Conservation (phyloP, 2,329 filamentous ascomycete genomes). For the Apiospora kogelbergensis region DNA sequence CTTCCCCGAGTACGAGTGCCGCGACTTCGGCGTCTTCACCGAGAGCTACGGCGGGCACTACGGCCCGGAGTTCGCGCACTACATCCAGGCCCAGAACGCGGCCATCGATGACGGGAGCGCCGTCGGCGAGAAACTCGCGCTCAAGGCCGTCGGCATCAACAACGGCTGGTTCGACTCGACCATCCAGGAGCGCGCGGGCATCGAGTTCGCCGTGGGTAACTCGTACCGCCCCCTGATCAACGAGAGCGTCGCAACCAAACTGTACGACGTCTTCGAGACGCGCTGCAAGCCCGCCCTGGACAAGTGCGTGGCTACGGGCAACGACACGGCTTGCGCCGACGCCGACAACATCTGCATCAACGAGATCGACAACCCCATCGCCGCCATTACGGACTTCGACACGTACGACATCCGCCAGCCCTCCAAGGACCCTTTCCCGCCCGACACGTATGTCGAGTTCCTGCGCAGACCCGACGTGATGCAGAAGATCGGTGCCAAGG, state of each 20-base stretch:
- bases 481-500: constrained; percentile 24
- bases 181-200: constrained; percentile 26
- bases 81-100: constrained; percentile 58
- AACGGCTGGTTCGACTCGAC: constrained; percentile 30
- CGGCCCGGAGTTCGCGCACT: constrained; percentile 54
- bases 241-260: constrained; percentile 27
- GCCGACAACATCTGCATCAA: constrained; percentile 36
- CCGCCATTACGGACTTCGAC: constrained; percentile 27
- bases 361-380: constrained; percentile 35
- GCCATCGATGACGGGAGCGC: constrained; percentile 43
- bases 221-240: constrained; percentile 42
- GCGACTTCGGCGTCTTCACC: constrained; percentile 55
- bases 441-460: constrained; percentile 24
- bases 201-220: constrained; percentile 32
- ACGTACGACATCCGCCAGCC: constrained; percentile 27
- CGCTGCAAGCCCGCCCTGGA: constrained; percentile 38
- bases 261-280: constrained; percentile 33
- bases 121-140: constrained; percentile 29
- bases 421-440: constrained; percentile 24
- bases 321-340: constrained; percentile 30
- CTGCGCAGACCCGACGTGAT: constrained; percentile 22
- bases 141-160: constrained; percentile 34
- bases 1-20: constrained; percentile 62
- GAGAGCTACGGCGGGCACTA: constrained; percentile 60
- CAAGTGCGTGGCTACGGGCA: constrained; percentile 33